Base-by-base conservation (phyloP, 148 eudicot genomes). In the Pouteria glomerata region DNA sequence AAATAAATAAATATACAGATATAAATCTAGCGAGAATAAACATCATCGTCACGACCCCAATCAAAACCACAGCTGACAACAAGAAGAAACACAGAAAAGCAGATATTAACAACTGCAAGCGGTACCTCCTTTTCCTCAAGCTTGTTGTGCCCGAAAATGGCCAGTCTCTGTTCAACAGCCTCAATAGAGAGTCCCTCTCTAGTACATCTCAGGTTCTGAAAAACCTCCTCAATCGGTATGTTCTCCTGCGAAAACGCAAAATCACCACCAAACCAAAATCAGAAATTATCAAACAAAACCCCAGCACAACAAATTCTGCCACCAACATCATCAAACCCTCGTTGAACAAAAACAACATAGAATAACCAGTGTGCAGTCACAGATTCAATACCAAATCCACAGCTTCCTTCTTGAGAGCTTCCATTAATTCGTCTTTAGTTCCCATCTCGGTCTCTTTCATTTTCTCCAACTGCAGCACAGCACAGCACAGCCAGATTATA, bases 381-480 rank as follows among this genome's bases (percentile, higher is more conserved):
- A 77, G 82, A 79, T 74, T 79, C 73, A 60, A 77, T 84, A 90
- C 96, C 93, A 90, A 90, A 88, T 90, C 96, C 71, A 90, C 90
- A 76, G 93, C 87, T 73, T 90, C 96, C 74, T 78, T 88, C 80
- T 86, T 68, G 45, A 90, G 87, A 71, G 93, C 93, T 56, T 90
- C 93, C 74, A 90, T 68, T 35, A 77, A 77, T 68, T 90, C 93
- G 80, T 85, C 63, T 57, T 86, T 80, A n/a, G 77, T 88, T 47
- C 51, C 90, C 92, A 88, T 86, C 75, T 77, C 66, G 30, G 52
- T 26, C 30, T 64, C 68, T 27, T 64, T 44, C 73, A 14, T 41
- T 27, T 13, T 56, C 31, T 24, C 2, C 65, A 1, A 37, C 19
- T 27, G 42, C 34, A 29, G 34, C 24, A 63, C 37, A 70, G 7